A percentile compares a stretch with the other conserved stretches of the same genome.
Conservation (phyloP, 73 alveolate genomes). For the Paramecium tetraurelia region DNA sequence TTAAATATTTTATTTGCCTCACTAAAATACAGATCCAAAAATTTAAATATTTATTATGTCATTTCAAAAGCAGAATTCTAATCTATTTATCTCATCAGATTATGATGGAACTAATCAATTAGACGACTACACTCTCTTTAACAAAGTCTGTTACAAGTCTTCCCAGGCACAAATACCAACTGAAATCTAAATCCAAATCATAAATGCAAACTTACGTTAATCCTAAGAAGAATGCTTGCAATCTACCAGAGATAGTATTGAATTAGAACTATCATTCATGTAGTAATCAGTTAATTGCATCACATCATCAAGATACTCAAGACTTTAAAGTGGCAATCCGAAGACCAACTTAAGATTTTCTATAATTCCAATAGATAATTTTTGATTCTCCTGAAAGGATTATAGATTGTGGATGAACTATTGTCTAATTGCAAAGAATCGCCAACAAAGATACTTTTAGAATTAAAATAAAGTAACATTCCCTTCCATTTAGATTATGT, state of each 20-base stretch:
- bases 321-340: background rate
- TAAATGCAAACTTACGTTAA: background rate
- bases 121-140: background rate
- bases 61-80: background rate
- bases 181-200: background rate
- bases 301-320: background rate
- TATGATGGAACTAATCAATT: background rate
- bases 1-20: background rate
- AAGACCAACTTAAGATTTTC: background rate
- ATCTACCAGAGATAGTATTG: background rate
- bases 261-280: background rate
- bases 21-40: background rate
- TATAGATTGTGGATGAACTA: background rate
- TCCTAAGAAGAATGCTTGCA: background rate
- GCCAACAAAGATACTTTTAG: background rate
- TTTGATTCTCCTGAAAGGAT: background rate
- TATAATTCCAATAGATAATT: background rate
- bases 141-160: background rate
- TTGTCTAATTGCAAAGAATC: background rate
- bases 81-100: background rate
- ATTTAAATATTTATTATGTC: background rate
- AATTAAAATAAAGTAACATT: background rate
- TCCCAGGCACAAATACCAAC: background rate
- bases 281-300: background rate
- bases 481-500: background rate